Evolutionary conservation across 2,329 filamentous ascomycete species (phyloP).

Genomic region (Xylaria sp.): DNA sequence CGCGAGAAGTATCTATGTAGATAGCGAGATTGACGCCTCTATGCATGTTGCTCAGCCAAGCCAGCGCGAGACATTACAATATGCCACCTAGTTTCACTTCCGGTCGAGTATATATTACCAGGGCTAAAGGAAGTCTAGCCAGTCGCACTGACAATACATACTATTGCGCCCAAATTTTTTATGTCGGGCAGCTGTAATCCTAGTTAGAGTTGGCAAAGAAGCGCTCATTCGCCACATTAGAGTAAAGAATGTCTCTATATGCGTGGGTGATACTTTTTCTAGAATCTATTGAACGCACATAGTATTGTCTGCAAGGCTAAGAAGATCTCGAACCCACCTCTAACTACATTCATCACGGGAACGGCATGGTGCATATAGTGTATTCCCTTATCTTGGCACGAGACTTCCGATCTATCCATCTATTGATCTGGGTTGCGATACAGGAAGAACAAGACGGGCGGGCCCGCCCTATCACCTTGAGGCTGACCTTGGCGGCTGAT

Average conservation of each 20-base stretch:
- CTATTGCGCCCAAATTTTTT: not conserved
- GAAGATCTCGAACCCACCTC: not conserved
- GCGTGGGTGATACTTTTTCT: not conserved
- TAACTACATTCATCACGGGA: not conserved
- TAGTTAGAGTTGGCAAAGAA: not conserved
- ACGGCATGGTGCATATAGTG: not conserved
- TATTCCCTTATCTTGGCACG: constrained; percentile 1
- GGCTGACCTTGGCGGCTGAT: not conserved
- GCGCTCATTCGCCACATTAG: not conserved
- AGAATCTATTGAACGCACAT: not conserved
- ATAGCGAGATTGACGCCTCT: not conserved
- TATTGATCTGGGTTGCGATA: not conserved
- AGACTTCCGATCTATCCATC: not conserved
- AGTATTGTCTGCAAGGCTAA: not conserved
- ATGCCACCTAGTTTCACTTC: not conserved
- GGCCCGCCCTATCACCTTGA: constrained; percentile 8
- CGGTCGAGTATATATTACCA: not conserved
- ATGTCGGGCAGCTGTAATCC: not conserved
- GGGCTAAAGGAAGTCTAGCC: not conserved
- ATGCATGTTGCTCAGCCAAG: not conserved
- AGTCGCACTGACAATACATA: not conserved
- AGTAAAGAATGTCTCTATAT: not conserved
- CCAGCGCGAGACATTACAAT: not conserved
- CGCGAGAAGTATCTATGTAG: not conserved
- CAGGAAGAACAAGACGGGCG: constrained; percentile 7